These are phyloP conservation scores for Saprolegnia parasitica DNA, from an alignment of 352 stramenopile genomes.

Conservation along the genomic window DNA sequence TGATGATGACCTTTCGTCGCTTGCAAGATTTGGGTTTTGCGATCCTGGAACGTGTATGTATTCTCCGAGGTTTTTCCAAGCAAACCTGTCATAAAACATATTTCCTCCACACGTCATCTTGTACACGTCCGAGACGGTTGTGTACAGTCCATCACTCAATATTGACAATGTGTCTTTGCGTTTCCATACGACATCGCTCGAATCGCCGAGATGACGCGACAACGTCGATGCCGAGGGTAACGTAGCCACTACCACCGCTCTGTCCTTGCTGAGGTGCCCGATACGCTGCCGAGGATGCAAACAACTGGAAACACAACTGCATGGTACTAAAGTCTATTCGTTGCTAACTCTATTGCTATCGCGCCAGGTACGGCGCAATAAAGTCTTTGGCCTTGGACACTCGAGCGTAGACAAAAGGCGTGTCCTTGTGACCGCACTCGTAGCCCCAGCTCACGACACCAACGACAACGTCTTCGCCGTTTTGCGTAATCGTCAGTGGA, in stretches of 20 bases:
- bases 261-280: no score
- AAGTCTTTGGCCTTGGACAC: conserved; percentile 33
- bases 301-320: no score
- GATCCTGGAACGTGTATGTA: neutral
- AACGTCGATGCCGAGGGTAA: no score
- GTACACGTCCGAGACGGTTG: no score
- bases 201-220: no score
- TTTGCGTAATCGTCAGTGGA: conserved; percentile 34
- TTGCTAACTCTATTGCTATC: no score
- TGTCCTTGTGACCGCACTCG: conserved; percentile 42
- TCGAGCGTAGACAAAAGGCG: conserved; percentile 42
- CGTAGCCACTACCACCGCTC: no score
- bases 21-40: neutral
- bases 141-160: no score
- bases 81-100: neutral
- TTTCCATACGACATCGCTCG: no score
- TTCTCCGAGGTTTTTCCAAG: neutral
- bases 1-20: conserved; percentile 30
- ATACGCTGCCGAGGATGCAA: no score
- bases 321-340: no score
- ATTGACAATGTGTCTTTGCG: no score
- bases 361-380: conserved; percentile 30
- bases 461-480: conserved; percentile 38
- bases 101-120: neutral
- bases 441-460: conserved; percentile 60